Base-by-base conservation (phyloP, 768 basidiomycete genomes). In the Trametes cingulata region DNA sequence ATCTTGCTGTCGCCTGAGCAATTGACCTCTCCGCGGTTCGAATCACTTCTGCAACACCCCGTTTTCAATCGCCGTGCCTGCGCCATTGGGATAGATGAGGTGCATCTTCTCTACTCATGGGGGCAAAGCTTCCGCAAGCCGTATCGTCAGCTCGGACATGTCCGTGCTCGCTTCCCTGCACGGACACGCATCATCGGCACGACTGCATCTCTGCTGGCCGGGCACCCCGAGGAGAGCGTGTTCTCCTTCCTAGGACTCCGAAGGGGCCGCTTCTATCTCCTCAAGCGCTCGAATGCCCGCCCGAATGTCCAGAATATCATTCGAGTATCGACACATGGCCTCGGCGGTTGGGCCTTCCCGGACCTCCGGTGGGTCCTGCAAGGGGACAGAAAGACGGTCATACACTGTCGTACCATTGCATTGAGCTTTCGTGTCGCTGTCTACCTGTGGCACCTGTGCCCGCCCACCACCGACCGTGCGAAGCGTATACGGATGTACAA, bases 71-170 rank as follows among this genome's bases (percentile, higher is more conserved):
- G 14, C 6, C 56, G 65, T 3, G 39, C 64, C n/a, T 40, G 36
- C 20, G 59, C 25, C 4, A 48, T 66, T 8, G 55, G 48, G 5
- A 40, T 69, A 9, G 68, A 69, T 36, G 65, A 69, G 56, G 33
- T 66, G 14, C 68, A 69, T 41, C 60, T 69, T 13, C 45, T 66
- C 13, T 19, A 63, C 22, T 36, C 51, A 12, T 69, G 68, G 68
- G 68, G 66, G 19, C 37, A 25, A 3, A 48, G 20, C 6, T 66
- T 69, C 50, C 62, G 66, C n/a, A 43, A 56, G 33, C 39, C 19
- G 2, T 68, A 64, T 47, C 35, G 36, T 4, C 50, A 61, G 29
- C 49, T 66, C 3, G 63, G 59, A 7, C 45, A 35, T 41, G 42
- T 54, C 13, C 36, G 41, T 6, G 22, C 62, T 13, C 60, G 58